Evolutionary conservation across 2,329 filamentous ascomycete species (phyloP).

Genomic region (Cladosporium sp.): DNA sequence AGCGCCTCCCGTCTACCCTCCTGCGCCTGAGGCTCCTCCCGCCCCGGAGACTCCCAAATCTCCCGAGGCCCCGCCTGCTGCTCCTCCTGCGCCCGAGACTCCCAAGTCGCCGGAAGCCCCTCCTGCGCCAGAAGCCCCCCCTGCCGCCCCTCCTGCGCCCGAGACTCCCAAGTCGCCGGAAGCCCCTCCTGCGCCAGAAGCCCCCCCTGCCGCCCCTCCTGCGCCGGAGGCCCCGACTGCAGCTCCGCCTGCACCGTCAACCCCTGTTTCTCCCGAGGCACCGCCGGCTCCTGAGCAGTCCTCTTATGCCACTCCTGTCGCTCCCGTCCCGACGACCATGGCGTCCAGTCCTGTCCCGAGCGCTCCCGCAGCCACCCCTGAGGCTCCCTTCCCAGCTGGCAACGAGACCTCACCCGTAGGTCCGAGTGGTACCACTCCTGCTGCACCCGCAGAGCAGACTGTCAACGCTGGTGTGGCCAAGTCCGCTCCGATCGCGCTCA

Average conservation of each 20-base stretch:
- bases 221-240: neutral
- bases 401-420: neutral
- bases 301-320: neutral
- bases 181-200: neutral
- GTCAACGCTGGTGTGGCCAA: constrained; percentile 2
- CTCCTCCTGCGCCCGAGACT: neutral
- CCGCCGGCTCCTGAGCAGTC: too few relatives aligned
- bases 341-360: neutral
- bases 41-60: neutral
- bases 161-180: neutral
- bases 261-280: neutral
- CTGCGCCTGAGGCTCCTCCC: neutral
- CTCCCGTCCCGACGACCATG: constrained; percentile 1
- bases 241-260: neutral
- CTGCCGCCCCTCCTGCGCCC: neutral
- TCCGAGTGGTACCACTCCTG: neutral
- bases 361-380: neutral
- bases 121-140: neutral
- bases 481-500: constrained; percentile 4
- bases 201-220: neutral
- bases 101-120: neutral
- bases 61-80: neutral
- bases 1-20: neutral
- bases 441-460: constrained; percentile 3
- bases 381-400: neutral